Evolutionary conservation across 768 basidiomycete genomes (phyloP), one percentile per base, ranked within the genome.

Genomic region (Auricularia cornea): DNA sequence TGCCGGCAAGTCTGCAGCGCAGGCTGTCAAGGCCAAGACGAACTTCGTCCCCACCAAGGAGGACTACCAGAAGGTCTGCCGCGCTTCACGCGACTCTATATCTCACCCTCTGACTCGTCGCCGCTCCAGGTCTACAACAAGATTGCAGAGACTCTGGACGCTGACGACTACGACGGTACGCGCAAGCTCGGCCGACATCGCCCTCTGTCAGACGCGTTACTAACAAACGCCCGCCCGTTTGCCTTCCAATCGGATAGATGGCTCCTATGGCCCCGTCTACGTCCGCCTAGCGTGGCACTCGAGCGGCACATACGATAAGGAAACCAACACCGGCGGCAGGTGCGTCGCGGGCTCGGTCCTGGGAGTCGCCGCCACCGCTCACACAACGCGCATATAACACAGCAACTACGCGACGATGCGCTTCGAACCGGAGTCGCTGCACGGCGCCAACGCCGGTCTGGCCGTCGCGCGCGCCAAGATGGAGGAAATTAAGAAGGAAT

Each of bases 371-470:
- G 44, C 44, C 48, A 41, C 35, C 18, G 14, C 56, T 26, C 28
- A 31, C 60, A 23, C 31, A 11, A 63, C 63, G 33, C 33, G 30
- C 44, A 59, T 41, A 64, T n/a, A 31, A 29, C 41, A 51, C 71
- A 89, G 92, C 81, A 98, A 99, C 83, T 94, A 92, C 68, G 96
- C 97, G 2, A 98, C 96, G 28, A 99, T 99, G 96, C 90, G 96
- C 62, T 99, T 98, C 76, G 84, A 86, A 61, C 91, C 96, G 44
- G 96, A 98, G 73, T 72, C 94, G 12, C 72, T 81, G 31, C 94
- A 98, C 71, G 84, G 79, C 38, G 94, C 92, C 59, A 96, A 96
- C 75, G 84, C 84, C 30, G 94, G 94, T 30, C 80, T 96, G 62
- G 75, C 88, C 65, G 72, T 93, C 62, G 95, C 93, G 44, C 90